These are phyloP conservation scores for Moringa oleifera DNA, from an alignment of 345 rosid genomes.

Conservation along the genomic window DNA sequence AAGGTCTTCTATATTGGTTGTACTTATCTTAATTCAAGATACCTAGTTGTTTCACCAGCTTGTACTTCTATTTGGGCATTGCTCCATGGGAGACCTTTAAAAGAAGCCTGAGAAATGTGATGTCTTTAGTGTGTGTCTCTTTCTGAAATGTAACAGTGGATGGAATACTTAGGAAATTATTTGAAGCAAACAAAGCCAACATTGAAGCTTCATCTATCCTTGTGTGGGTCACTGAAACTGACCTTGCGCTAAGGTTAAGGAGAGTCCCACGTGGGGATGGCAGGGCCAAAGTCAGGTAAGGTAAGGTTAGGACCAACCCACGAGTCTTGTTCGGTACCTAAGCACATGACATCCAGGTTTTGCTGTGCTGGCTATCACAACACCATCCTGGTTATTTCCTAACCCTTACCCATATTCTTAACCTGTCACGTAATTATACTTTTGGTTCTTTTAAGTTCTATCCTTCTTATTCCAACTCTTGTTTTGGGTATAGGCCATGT, in stretches of 20 bases:
- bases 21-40: too few relatives aligned
- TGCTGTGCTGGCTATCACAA: constrained; percentile 29
- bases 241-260: constrained; percentile 17
- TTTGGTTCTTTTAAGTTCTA: background rate
- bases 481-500: constrained; percentile 4
- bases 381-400: background rate
- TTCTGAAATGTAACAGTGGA: background rate
- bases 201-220: background rate
- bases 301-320: constrained; percentile 7
- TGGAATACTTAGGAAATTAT: background rate
- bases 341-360: constrained; percentile 54
- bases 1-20: too few relatives aligned
- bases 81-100: background rate
- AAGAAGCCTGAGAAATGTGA: background rate
- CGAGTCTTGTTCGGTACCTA: constrained; percentile 25
- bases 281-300: constrained; percentile 23
- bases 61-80: background rate
- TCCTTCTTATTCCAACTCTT: background rate
- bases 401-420: background rate
- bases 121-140: background rate
- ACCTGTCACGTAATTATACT: constrained; percentile 5
- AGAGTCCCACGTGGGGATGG: constrained; percentile 30
- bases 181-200: background rate
- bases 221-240: constrained; percentile 13
- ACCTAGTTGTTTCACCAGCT: background rate